A percentile compares a stretch with the other conserved stretches of the same genome.
phyloP scores from a whole-genome alignment of 139 green algal genomes.

The Chara braunii region DNA sequence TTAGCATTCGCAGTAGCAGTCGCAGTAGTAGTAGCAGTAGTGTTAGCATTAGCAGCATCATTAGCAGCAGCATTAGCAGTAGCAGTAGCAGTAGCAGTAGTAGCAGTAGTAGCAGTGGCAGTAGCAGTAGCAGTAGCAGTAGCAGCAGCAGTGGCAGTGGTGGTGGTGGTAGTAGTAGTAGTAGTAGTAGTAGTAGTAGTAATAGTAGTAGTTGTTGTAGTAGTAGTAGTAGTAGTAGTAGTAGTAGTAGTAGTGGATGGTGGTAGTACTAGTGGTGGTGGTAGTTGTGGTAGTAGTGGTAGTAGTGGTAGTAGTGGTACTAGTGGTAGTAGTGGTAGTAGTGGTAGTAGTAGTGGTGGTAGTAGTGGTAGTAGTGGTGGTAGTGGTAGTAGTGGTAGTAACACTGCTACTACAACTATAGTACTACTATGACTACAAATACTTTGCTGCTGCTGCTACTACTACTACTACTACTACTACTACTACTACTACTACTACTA shows the following conservation, averaged over 20 bases:
- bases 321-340: background rate
- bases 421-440: background rate
- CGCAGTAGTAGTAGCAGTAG: slow-evolving; percentile 4
- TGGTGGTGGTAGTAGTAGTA: too few species aligned
- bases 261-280: background rate
- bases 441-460: background rate
- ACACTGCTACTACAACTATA: background rate
- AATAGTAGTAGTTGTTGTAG: too few species aligned
- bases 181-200: too few species aligned
- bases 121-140: slow-evolving; percentile 9
- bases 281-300: background rate
- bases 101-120: background rate
- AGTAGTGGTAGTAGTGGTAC: background rate
- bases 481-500: background rate
- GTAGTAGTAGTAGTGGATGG: background rate
- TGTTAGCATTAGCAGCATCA: background rate
- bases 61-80: background rate
- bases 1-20: background rate
- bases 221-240: too few species aligned
- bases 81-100: background rate
- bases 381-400: background rate
- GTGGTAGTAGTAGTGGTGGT: background rate
- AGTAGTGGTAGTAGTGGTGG: background rate
- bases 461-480: background rate
- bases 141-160: background rate